These are phyloP conservation scores for Astragalus membranaceus DNA, from an alignment of 306 rosid genomes.

Conservation along the genomic window DNA sequence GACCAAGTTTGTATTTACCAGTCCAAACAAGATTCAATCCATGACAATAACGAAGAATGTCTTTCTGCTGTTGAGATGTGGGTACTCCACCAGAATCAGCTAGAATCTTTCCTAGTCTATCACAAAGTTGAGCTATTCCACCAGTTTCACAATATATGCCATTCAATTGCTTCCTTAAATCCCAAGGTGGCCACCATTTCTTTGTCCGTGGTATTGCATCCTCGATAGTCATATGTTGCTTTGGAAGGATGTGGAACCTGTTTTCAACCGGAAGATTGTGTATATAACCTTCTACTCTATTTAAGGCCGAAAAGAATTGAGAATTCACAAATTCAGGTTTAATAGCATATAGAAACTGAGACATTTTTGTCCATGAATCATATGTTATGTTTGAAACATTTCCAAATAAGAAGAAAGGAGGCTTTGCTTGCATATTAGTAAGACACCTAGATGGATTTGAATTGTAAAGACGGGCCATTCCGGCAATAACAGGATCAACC, in stretches of 20 bases:
- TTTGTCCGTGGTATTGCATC: conserved; percentile 61
- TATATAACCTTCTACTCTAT: conserved; percentile 75
- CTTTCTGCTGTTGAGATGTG: conserved; percentile 50
- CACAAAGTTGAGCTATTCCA: conserved; percentile 58
- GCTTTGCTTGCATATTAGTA: conserved; percentile 37
- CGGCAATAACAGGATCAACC: conserved; percentile 30
- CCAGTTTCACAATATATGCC: conserved; percentile 51
- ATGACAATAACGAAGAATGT: conserved; percentile 55
- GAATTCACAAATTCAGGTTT: conserved; percentile 75
- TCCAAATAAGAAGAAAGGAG: conserved; percentile 84
- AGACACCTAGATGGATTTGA: conserved; percentile 39
- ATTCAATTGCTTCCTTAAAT: conserved; percentile 63
- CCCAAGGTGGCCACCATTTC: conserved; percentile 97
- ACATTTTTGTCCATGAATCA: conserved; percentile 68
- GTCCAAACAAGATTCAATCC: conserved; percentile 70
- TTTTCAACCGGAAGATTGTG: conserved; percentile 85
- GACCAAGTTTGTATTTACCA: conserved; percentile 52
- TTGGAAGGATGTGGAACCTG: conserved; percentile 57
- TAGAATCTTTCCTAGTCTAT: conserved; percentile 42
- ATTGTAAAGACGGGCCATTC: conserved; percentile 27
- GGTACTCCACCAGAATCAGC: conserved; percentile 44
- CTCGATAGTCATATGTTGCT: conserved; percentile 61
- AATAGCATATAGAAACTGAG: conserved; percentile 60
- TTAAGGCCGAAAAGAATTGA: conserved; percentile 60
- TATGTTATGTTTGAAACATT: conserved; percentile 41